Conservation (phyloP, 108 stramenopile species). For the Skeletonema potamos region DNA sequence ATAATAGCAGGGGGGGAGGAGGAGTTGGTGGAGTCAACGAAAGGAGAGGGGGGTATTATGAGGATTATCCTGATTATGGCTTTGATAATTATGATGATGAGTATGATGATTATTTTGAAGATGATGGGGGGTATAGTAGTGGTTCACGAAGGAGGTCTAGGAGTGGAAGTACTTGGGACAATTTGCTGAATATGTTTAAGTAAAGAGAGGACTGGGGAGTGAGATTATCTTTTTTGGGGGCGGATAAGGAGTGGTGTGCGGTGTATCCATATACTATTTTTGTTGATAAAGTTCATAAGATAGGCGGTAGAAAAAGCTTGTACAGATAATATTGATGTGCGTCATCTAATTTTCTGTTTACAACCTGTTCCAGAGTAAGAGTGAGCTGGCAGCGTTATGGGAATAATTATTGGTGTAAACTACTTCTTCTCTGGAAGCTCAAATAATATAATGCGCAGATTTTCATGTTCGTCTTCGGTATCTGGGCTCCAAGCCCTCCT, state of each 20-base stretch:
- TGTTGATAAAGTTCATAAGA: background rate
- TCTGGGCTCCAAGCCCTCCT: no score
- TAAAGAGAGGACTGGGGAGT: background rate
- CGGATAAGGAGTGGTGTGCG: background rate
- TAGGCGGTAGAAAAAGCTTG: background rate
- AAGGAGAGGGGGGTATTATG: background rate
- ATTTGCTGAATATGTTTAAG: background rate
- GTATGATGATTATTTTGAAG: background rate
- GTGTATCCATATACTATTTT: background rate
- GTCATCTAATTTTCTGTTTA: no score
- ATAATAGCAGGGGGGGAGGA: background rate
- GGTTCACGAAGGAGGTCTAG: background rate
- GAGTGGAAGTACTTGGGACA: background rate
- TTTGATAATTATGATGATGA: background rate
- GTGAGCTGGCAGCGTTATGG: no score
- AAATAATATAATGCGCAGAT: no score
- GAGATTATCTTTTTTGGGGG: background rate
- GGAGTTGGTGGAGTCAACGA: background rate
- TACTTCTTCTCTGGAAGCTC: no score
- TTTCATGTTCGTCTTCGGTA: no score
- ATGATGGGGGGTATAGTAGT: background rate
- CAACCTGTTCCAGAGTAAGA: no score
- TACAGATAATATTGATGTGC: no score
- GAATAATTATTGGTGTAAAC: no score
- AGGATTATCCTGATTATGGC: background rate